Evolutionary conservation across 2,329 filamentous ascomycete species (phyloP), one percentile per base, ranked within the genome.

Genomic region (Chaetomium olivaceum): DNA sequence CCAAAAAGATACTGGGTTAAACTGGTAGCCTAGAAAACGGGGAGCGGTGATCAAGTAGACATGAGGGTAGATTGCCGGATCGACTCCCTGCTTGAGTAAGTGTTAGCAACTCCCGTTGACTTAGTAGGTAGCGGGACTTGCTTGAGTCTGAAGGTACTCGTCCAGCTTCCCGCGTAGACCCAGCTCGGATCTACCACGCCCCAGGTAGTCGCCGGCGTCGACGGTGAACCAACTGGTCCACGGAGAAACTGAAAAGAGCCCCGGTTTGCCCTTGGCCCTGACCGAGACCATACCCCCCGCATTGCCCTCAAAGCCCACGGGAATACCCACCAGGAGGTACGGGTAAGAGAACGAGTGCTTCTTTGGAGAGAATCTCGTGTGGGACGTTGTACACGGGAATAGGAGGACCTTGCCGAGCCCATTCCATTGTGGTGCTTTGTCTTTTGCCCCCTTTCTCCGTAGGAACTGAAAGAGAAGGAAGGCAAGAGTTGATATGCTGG

Each of bases 1-100:
- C 89, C 90, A 93, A 71, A 93, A 91, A 0, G 89, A 92, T 2
- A 90, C 88, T 0, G 89, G 89, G 71, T 92, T 93, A 77, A 91
- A 92, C 25, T 86, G 85, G 73, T 90, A 91, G 3, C 88, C 87
- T 6, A 91, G 74, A 67, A 92, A 89, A 33, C 83, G 83, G 5
- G 90, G 85, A 3, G 89, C 88, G 1, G 91, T 93, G 25, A 91
- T 80, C 4, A 93, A 79, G 71, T 92, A 92, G 0, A 87, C 89
- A 71, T 88, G 81, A 12, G 87, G 85, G 77, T 90, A 93, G 55
- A 81, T 78, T 1, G 80, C 73, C 58, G 85, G 84, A 65, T 87
- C 80, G n/a, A 87, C 79, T 14, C 81, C 81, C 85, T 92, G 68
- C 4, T 25, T 1, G 43, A 31, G 58, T 71, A 31, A 72, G 62